A percentile compares a stretch with the other conserved stretches of the same genome.
Conservation (phyloP, 2,329 filamentous ascomycete genomes). For the Colletotrichum agaves region DNA sequence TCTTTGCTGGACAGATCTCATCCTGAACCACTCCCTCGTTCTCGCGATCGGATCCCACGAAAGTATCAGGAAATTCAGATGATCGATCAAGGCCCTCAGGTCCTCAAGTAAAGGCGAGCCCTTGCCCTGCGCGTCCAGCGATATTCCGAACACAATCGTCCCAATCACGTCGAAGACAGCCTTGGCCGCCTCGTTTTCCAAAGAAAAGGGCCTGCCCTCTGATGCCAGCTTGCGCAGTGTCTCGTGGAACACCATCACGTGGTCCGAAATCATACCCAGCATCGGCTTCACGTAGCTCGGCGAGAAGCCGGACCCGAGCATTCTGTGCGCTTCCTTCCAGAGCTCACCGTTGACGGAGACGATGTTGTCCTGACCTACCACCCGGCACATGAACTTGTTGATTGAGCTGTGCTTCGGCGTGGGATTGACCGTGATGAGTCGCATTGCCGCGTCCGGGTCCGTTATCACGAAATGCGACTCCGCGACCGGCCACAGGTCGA, state of each 20-base stretch:
- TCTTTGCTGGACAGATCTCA: not conserved
- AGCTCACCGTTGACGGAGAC: slow-evolving; percentile 41
- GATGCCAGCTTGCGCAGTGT: slow-evolving; percentile 30
- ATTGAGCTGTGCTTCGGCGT: slow-evolving; percentile 36
- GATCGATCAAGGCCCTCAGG: slow-evolving; percentile 15
- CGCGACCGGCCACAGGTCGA: slow-evolving; percentile 45
- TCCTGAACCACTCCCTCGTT: not conserved
- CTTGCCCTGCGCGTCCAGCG: slow-evolving; percentile 38
- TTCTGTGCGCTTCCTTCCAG: slow-evolving; percentile 44
- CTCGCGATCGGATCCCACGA: slow-evolving; percentile 11
- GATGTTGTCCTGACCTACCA: slow-evolving; percentile 40
- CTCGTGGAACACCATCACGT: slow-evolving; percentile 39
- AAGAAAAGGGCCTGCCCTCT: slow-evolving; percentile 34
- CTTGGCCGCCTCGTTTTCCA: slow-evolving; percentile 39
- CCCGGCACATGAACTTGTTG: slow-evolving; percentile 38
- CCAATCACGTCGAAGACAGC: slow-evolving; percentile 42
- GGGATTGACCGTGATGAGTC: slow-evolving; percentile 39
- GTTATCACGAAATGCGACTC: slow-evolving; percentile 41
- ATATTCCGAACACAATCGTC: slow-evolving; percentile 38
- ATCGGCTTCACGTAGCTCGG: slow-evolving; percentile 40
- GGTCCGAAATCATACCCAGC: slow-evolving; percentile 40
- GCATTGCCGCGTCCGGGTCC: slow-evolving; percentile 41
- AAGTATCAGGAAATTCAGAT: slow-evolving; percentile 12
- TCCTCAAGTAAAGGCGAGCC: slow-evolving; percentile 36
- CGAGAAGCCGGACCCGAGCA: slow-evolving; percentile 44